Evolutionary conservation across 73 alveolate genomes (phyloP), one percentile per base, ranked within the genome.

Genomic region (Stentor coeruleus): DNA sequence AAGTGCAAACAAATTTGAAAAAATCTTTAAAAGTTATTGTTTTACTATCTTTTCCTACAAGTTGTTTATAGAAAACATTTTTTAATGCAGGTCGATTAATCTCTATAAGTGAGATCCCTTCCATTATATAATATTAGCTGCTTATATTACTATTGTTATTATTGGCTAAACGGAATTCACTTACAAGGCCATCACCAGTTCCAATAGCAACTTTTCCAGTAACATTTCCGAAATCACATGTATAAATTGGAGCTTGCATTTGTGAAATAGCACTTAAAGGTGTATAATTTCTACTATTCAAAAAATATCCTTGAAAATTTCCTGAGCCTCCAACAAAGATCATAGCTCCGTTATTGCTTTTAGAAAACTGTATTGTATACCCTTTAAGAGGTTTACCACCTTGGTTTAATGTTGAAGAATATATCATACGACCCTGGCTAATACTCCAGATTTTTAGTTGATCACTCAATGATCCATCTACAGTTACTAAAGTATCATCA

Each of bases 101-200:
- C 20, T 49, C 66, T 20, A 49, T 11, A 49, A 49, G 66, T n/a
- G n/a, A n/a, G n/a, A n/a, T n/a, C n/a, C n/a, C n/a, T n/a, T n/a
- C n/a, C n/a, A n/a, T n/a, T n/a, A n/a, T n/a, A n/a, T n/a, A n/a
- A n/a, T n/a, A n/a, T n/a, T n/a, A n/a, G n/a, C n/a, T n/a, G n/a
- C n/a, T n/a, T n/a, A n/a, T n/a, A n/a, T n/a, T n/a, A n/a, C n/a
- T n/a, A n/a, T n/a, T n/a, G n/a, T n/a, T n/a, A n/a, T n/a, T n/a
- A n/a, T n/a, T n/a, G n/a, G n/a, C n/a, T n/a, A n/a, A n/a, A n/a
- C n/a, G n/a, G n/a, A n/a, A n/a, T n/a, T n/a, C n/a, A n/a, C n/a
- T n/a, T n/a, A n/a, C n/a, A n/a, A n/a, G n/a, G n/a, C 98, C 98
- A 60, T 94, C 98, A 58, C 97, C 97, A 55, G 97, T 95, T 20